phyloP scores from a whole-genome alignment of 2,329 filamentous ascomycete species.

The Chlorencoelia australis region DNA sequence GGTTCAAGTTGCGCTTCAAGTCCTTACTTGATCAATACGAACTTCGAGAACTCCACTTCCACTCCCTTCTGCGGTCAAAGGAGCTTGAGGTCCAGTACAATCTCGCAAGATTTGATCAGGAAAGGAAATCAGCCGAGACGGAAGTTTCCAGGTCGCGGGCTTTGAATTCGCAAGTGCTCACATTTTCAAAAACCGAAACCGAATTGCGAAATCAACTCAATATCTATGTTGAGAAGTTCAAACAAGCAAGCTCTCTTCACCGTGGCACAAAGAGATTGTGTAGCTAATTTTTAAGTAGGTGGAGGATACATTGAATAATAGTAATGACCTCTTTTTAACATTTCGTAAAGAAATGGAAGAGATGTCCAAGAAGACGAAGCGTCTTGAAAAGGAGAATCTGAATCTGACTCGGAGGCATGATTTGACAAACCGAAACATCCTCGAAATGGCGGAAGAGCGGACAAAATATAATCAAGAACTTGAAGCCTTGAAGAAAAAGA shows the following conservation, averaged over 20 bases:
- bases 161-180: slow-evolving; percentile 83
- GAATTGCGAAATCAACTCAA: slow-evolving; percentile 92
- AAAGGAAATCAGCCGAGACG: slow-evolving; percentile 77
- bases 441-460: slow-evolving; percentile 94
- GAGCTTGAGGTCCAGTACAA: slow-evolving; percentile 93
- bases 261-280: slow-evolving; percentile 6
- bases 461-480: slow-evolving; percentile 64
- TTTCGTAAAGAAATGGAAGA: slow-evolving; percentile 99
- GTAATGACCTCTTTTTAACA: slow-evolving; percentile 92
- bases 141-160: slow-evolving; percentile 74
- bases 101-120: slow-evolving; percentile 76
- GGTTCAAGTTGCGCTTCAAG: slow-evolving; percentile 80
- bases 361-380: slow-evolving; percentile 98
- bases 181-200: slow-evolving; percentile 91
- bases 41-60: slow-evolving; percentile 86
- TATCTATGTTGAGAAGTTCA: slow-evolving; percentile 98
- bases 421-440: slow-evolving; percentile 84
- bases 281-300: slow-evolving; percentile 56
- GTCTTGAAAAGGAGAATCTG: slow-evolving; percentile 92
- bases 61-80: slow-evolving; percentile 83
- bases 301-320: slow-evolving; percentile 96
- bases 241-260: slow-evolving; percentile 61
- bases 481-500: slow-evolving; percentile 66
- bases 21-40: slow-evolving; percentile 96
- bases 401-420: slow-evolving; percentile 87